Evolutionary conservation across 2,329 filamentous ascomycete genomes (phyloP), one percentile per base, ranked within the genome.

Genomic region (Hypoxylon sp.): DNA sequence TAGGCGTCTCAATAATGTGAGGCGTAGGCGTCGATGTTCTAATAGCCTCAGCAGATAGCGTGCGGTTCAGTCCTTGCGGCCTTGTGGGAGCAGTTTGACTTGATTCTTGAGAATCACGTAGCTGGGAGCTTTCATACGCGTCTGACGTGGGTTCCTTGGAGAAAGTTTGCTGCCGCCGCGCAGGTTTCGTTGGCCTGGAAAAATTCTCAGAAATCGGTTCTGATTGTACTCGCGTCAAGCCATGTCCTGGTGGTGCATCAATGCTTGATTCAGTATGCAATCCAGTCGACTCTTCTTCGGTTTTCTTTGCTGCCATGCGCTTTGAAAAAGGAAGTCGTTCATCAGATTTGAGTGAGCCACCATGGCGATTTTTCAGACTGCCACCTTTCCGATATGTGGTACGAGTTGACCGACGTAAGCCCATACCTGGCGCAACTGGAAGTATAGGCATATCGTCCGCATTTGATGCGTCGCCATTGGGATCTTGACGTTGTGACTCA

Each of bases 301-400:
- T 81, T 23, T 87, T 85, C 62, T 87, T 87, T 45, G 87, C 85
- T 3, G 84, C 84, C 46, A 88, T 83, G 39, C 95, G 87, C 78
- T 92, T 93, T 0, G 92, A 91, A 70, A 93, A 91, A 0, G 91
- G 88, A 2, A 88, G 83, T 57, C 91, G 87, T 65, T 96, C 91
- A 23, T 92, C 91, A 70, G 90, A 92, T 53, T 91, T 90, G 67
- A 97, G 79, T 79, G 93, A 97, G 39, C 93, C 93, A 61, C 92
- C 83, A 70, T 88, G 92, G 72, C 94, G 85, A 78, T 98, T 97
- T 45, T 92, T 95, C 67, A 97, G 78, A 80, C 94, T 97, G 32
- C 94, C 94, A 62, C 92, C 85, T 73, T 89, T 93, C 73, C 94
- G 85, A 78, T 98, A 98, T 25, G 92, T 95, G 4, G 96, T 99